Evolutionary conservation across 2,329 filamentous ascomycete genomes (phyloP).

Genomic region (Aspergillus quadricinctus): DNA sequence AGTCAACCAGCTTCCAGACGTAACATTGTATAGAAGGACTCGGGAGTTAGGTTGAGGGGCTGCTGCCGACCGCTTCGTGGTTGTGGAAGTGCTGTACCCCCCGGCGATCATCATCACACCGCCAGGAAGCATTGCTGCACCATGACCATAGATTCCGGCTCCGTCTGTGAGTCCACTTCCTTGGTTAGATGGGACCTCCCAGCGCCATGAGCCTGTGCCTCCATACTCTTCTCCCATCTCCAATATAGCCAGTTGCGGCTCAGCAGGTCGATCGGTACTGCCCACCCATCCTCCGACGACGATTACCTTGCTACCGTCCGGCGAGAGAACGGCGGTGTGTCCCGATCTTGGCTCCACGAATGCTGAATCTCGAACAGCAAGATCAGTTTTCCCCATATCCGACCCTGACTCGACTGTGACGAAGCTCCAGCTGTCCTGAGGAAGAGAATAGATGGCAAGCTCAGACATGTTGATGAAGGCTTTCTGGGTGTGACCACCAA

Average conservation of each 20-base stretch:
- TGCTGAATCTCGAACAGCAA: constrained; percentile 48
- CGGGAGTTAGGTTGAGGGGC: constrained; percentile 38
- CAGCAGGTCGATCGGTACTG: constrained; percentile 67
- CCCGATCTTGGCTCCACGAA: constrained; percentile 77
- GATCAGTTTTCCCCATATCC: constrained; percentile 48
- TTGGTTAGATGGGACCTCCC: constrained; percentile 37
- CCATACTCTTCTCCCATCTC: constrained; percentile 71
- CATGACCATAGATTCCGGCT: constrained; percentile 58
- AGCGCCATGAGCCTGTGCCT: constrained; percentile 41
- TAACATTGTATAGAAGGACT: constrained; percentile 58
- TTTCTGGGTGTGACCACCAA: constrained; percentile 76
- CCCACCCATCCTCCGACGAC: constrained; percentile 92
- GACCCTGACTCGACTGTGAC: constrained; percentile 56
- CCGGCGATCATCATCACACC: constrained; percentile 59
- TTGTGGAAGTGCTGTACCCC: constrained; percentile 50
- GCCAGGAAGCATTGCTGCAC: constrained; percentile 57
- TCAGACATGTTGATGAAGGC: constrained; percentile 96
- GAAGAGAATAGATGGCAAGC: constrained; percentile 79
- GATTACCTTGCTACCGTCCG: constrained; percentile 72
- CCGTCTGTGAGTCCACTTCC: constrained; percentile 39
- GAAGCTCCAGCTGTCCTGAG: constrained; percentile 83
- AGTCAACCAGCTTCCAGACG: constrained; percentile 55
- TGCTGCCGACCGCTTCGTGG: constrained; percentile 34
- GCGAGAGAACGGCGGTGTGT: constrained; percentile 76
- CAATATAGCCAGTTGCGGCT: constrained; percentile 75